These are phyloP conservation scores for Pneumocystis jirovecii DNA, from an alignment of 1,139 yeast genomes.

Conservation along the genomic window DNA sequence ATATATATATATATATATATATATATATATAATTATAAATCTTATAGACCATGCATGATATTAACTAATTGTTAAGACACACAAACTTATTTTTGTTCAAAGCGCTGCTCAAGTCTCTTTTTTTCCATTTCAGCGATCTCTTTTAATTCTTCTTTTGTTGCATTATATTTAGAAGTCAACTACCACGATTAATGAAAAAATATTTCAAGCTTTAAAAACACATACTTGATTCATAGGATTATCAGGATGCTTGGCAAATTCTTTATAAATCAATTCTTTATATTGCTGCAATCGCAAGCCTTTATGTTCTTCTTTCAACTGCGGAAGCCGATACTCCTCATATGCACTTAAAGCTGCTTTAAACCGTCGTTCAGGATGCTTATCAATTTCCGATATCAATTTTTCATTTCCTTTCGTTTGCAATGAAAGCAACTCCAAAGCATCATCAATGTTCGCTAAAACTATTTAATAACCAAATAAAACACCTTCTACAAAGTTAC, in stretches of 20 bases:
- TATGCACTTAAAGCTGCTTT: slow-evolving; percentile 65
- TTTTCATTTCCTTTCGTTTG: slow-evolving; percentile 40
- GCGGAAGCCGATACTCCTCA: slow-evolving; percentile 61
- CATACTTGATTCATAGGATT: slow-evolving; percentile 77
- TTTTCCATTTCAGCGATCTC: slow-evolving; percentile 8
- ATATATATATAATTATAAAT: background rate
- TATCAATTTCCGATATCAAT: slow-evolving; percentile 39
- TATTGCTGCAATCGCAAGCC: slow-evolving; percentile 69
- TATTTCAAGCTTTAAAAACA: slow-evolving; percentile 34
- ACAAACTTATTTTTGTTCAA: slow-evolving; percentile 1
- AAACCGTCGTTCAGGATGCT: slow-evolving; percentile 80
- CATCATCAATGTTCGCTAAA: slow-evolving; percentile 51
- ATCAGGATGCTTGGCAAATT: slow-evolving; percentile 65
- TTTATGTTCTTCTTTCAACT: slow-evolving; percentile 58
- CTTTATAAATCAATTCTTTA: slow-evolving; percentile 60
- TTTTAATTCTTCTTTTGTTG: slow-evolving; percentile 5
- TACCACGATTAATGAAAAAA: background rate
- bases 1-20: no score
- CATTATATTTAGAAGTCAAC: slow-evolving; percentile 2
- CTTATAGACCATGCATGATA: background rate
- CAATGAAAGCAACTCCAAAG: slow-evolving; percentile 54
- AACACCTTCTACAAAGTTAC: slow-evolving; percentile 9
- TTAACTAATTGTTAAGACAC: background rate
- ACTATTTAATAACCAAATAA: background rate
- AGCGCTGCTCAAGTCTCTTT: slow-evolving; percentile 4